Evolutionary conservation across 2,329 filamentous ascomycete genomes (phyloP).

Genomic region (Allantophomopsis cytisporea): DNA sequence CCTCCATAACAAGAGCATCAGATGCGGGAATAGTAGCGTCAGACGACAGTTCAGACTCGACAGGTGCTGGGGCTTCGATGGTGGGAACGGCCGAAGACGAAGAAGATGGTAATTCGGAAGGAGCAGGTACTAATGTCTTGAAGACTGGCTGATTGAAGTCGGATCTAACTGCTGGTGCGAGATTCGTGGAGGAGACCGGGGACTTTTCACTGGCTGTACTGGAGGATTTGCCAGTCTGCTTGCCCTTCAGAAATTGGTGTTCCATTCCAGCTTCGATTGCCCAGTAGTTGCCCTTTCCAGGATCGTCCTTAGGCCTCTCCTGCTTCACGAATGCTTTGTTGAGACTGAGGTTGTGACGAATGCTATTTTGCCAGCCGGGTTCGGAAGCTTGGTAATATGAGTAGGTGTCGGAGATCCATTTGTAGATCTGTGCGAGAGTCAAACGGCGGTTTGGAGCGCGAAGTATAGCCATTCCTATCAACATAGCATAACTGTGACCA

Average conservation of each 20-base stretch:
- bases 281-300: conserved; percentile 97
- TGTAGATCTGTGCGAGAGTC: conserved; percentile 92
- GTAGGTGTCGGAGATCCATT: conserved; percentile 96
- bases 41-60: conserved; percentile 48
- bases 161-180: conserved; percentile 3
- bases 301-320: conserved; percentile 90
- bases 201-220: conserved; percentile 39
- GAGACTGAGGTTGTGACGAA: conserved; percentile 90
- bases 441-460: conserved; percentile 71
- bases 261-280: conserved; percentile 84
- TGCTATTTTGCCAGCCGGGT: conserved; percentile 97
- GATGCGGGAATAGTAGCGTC: conserved; percentile 67
- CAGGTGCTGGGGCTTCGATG: conserved; percentile 9
- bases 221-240: conserved; percentile 47
- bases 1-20: conserved; percentile 33
- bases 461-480: conserved; percentile 95
- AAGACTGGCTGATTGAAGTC: conserved; percentile 9
- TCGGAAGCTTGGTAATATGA: conserved; percentile 76
- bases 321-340: conserved; percentile 97
- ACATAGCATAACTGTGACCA: conserved; percentile 79
- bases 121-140: conserved; percentile 13
- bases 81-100: conserved; percentile 5
- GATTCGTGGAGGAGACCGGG: conserved; percentile 10
- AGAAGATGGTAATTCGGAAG: conserved; percentile 10
- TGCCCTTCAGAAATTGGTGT: conserved; percentile 79